A percentile compares a stretch with the other conserved stretches of the same genome.
Conservation (phyloP, 345 rosid genomes). For the Lumnitzera littorea region DNA sequence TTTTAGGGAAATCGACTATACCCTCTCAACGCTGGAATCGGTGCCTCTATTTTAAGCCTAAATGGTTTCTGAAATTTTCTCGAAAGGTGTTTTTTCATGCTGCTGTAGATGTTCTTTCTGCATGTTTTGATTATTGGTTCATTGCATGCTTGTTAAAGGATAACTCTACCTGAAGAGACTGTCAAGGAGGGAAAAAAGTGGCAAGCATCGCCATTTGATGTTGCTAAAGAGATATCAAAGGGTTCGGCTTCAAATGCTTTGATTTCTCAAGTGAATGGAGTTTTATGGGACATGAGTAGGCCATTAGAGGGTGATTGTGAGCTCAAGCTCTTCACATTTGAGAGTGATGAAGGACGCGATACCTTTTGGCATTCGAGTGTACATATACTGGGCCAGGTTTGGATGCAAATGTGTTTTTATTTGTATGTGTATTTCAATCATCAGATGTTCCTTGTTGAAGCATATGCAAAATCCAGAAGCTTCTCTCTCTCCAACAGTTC, state of each 20-base stretch:
- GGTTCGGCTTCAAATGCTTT: slow-evolving; percentile 57
- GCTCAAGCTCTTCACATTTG: slow-evolving; percentile 66
- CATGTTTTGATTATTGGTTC: too few relatives aligned
- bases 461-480: background rate
- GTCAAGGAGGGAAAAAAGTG: slow-evolving; percentile 87
- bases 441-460: too few relatives aligned
- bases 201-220: slow-evolving; percentile 66
- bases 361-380: slow-evolving; percentile 99
- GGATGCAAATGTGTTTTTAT: background rate
- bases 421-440: background rate
- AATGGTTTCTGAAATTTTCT: too few relatives aligned
- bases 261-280: slow-evolving; percentile 70
- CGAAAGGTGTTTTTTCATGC: too few relatives aligned
- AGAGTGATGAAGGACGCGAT: slow-evolving; percentile 76
- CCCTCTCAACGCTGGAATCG: too few relatives aligned
- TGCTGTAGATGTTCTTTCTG: too few relatives aligned
- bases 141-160: slow-evolving; percentile 16
- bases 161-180: slow-evolving; percentile 57
- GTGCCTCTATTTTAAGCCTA: too few relatives aligned
- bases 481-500: background rate
- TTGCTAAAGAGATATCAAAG: slow-evolving; percentile 63
- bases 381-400: slow-evolving; percentile 94
- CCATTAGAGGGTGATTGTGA: slow-evolving; percentile 76
- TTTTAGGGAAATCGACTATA: too few relatives aligned
- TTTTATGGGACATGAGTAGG: slow-evolving; percentile 88